Evolutionary conservation across 1,284 basidiomycete species (phyloP), one percentile per base, ranked within the genome.

Genomic region (Porodaedalea pini): DNA sequence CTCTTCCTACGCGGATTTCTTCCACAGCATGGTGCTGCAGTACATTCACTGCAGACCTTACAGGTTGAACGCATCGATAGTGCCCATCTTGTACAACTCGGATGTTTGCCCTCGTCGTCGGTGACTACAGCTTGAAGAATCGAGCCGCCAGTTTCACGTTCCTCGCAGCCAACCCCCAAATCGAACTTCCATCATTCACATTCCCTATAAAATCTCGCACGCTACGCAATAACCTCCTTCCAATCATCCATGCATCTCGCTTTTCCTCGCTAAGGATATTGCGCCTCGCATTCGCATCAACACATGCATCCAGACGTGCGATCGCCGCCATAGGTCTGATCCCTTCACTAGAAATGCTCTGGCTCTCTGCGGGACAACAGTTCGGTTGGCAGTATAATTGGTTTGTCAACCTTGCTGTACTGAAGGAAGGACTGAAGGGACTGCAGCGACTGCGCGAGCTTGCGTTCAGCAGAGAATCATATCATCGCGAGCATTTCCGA

Each of bases 381-480:
- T 15, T 36, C 5, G 51, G 41, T 5, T 32, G 37, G 39, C 21
- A 21, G 4, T 27, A 54, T 29, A 25, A 54, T 29, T 54, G 39
- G 51, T 45, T 54, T 29, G 31, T 54, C 19, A 37, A 54, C 25
- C 51, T 45, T 32, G 37, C 11, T 13, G n/a, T 10, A n/a, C 11
- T 54, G 10, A 23, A 51, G 41, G 31, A 29, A 3, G 51, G 23
- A 17, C 40, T 41, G n/a, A 25, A 29, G 10, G 25, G 41, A 2
- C 39, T 45, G 25, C 27, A 29, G 39, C 19, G 19, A 17, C 31
- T 54, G 6, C 10, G 39, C 15, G 36, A 41, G 15, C 37, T 54
- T n/a, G 51, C 51, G 5, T 54, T 54, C 51, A 54, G 19, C 37
- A 41, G 51, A 31, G 51, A 54, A 4, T 54, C 51, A 13, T 54